These are phyloP conservation scores for Colletotrichum sp. DNA, from an alignment of 2,329 filamentous ascomycete species.

Conservation along the genomic window DNA sequence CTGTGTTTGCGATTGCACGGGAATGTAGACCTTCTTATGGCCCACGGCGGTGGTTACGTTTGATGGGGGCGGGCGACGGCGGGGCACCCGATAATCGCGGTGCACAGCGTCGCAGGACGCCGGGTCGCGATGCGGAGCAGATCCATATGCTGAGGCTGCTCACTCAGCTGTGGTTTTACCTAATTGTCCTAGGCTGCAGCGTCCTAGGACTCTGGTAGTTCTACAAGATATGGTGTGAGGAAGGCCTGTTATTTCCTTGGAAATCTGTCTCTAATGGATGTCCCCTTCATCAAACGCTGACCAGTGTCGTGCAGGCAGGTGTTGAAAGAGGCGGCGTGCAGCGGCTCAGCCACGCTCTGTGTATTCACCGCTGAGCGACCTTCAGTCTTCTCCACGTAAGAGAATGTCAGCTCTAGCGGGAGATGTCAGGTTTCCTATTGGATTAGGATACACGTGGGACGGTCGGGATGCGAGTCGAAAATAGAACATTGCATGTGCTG, in stretches of 20 bases:
- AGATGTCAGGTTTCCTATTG: not conserved
- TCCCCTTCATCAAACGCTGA: not conserved
- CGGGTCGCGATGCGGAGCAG: slow-evolving; percentile 12
- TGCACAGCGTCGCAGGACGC: slow-evolving; percentile 4
- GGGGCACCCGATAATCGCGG: not conserved
- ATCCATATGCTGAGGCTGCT: not conserved
- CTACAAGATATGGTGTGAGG: not conserved
- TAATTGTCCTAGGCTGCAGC: not conserved
- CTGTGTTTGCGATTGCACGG: not conserved
- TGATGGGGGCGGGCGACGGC: not conserved
- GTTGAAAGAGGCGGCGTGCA: not conserved
- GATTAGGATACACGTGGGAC: not conserved
- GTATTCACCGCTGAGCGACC: not conserved
- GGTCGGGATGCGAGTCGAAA: not conserved
- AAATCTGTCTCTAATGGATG: not conserved
- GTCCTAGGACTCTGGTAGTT: not conserved
- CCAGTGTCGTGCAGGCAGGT: not conserved
- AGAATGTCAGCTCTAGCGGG: not conserved
- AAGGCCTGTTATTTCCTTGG: not conserved
- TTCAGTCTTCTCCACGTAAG: not conserved
- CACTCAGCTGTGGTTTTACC: not conserved
- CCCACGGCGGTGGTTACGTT: not conserved
- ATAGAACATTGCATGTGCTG: not conserved
- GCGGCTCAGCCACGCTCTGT: not conserved
- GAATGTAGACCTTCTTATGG: not conserved